Evolutionary conservation across 2,329 filamentous ascomycete species (phyloP).

Genomic region (Emericellopsis cladophorae): DNA sequence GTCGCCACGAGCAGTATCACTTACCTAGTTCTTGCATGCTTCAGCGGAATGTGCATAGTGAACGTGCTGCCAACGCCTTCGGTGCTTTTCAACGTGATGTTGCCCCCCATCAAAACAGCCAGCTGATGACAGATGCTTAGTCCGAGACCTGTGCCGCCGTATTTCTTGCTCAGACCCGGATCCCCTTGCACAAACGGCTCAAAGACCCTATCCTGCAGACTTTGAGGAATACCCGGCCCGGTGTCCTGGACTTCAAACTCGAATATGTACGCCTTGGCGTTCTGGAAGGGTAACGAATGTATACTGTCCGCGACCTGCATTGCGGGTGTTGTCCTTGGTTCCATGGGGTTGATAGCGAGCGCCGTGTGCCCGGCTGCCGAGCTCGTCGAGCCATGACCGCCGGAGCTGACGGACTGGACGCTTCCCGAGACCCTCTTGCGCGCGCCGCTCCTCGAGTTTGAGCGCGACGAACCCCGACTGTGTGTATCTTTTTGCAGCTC

Average conservation of each 20-base stretch:
- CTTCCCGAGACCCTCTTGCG: constrained; percentile 22
- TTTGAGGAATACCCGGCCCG: constrained; percentile 70
- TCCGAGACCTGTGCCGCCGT: constrained; percentile 77
- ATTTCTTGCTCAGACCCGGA: constrained; percentile 77
- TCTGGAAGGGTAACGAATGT: constrained; percentile 45
- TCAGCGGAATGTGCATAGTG: constrained; percentile 69
- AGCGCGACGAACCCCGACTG: constrained; percentile 38
- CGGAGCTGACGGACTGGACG: constrained; percentile 35
- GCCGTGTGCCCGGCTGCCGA: constrained; percentile 31
- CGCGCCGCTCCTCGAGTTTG: constrained; percentile 32
- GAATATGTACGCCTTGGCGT: constrained; percentile 57
- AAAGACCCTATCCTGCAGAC: constrained; percentile 73
- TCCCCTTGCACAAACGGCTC: constrained; percentile 95
- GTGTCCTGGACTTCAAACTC: constrained; percentile 85
- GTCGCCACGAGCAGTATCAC: not conserved
- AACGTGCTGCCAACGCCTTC: constrained; percentile 69
- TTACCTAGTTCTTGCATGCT: constrained; percentile 54
- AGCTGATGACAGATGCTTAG: constrained; percentile 84
- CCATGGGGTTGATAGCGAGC: constrained; percentile 49
- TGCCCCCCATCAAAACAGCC: constrained; percentile 70
- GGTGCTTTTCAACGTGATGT: constrained; percentile 58
- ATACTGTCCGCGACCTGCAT: constrained; percentile 40
- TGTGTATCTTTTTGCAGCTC: constrained; percentile 28
- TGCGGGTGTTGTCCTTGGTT: constrained; percentile 37
- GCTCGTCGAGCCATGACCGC: not conserved